Evolutionary conservation across 2,329 filamentous ascomycete genomes (phyloP), one percentile per base, ranked within the genome.

Genomic region (Blastomyces parvus): DNA sequence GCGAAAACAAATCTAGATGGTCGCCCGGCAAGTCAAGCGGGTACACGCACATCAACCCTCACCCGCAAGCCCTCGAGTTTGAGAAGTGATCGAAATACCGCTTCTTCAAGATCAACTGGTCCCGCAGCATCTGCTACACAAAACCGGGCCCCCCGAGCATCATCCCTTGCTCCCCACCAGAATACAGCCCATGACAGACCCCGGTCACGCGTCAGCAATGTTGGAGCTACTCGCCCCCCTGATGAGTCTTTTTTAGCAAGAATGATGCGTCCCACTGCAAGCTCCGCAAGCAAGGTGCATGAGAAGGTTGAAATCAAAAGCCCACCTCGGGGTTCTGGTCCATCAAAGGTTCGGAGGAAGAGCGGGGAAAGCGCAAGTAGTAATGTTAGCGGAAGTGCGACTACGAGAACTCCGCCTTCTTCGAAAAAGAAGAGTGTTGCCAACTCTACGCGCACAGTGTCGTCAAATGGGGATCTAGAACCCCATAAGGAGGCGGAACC

Each of bases 201-300:
- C 8, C 73, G 72, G 57, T 78, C 79, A 27, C 76, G 78, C 27
- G 66, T 70, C 27, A 79, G 78, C 67, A 75, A 73, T 58, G 69
- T 53, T 52, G 60, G 58, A 19, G 71, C 68, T 60, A 63, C 74
- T 27, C 77, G 73, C 62, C 73, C 74, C 8, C 71, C 77, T 4
- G 78, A 79, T 63, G 78, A 81, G 40, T 71, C 77, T 0, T 82
- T 81, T 67, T 69, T 82, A 42, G 79, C 79, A 17, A 73, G 80
- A 61, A 81, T 82, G 79, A 82, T 81, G 78, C 76, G 80, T 5
- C 80, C 80, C 27, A 82, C 80, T 14, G 77, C 79, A 40, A 80
- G 79, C 66, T 81, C 79, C 60, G 78, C 79, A 9, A 80, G 73
- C 66, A 82, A 82, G 66, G 70, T 73, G 17, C 78, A 81, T 59